A percentile compares a stretch with the other conserved stretches of the same genome.
These are phyloP conservation scores for Mortierella sp. DNA, from an alignment of 371 early-diverging fungal species.

Conservation along the genomic window DNA sequence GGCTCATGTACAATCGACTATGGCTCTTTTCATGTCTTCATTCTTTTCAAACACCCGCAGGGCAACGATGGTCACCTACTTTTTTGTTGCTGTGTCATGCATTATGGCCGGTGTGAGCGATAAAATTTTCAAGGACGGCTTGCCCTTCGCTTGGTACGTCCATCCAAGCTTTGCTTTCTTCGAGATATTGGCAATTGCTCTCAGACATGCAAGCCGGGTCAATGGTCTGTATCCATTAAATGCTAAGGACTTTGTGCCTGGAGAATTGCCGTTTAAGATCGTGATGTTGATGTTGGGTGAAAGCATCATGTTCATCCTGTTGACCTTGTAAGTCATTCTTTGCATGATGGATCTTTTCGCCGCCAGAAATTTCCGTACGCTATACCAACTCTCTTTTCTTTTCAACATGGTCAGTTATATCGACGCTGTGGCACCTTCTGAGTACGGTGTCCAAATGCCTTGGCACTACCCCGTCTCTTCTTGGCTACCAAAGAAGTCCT, in stretches of 20 bases:
- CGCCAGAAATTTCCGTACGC: no score
- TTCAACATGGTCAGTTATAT: constrained; percentile 15
- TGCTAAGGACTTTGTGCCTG: constrained; percentile 29
- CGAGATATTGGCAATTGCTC: constrained; percentile 15
- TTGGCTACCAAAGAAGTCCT: constrained; percentile 35
- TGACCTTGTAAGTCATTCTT: constrained; percentile 45
- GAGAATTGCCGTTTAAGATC: constrained; percentile 19
- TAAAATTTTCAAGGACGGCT: constrained; percentile 34
- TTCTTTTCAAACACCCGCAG: constrained; percentile 65
- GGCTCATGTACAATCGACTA: constrained; percentile 67
- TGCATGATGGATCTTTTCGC: no score
- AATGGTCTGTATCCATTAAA: constrained; percentile 36
- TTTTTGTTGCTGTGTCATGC: constrained; percentile 66
- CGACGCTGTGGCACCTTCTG: constrained; percentile 60
- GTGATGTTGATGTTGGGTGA: constrained; percentile 34
- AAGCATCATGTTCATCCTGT: constrained; percentile 29
- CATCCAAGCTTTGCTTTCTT: constrained; percentile 47
- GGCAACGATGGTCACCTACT: constrained; percentile 63
- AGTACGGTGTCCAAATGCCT: constrained; percentile 70
- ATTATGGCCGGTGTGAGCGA: constrained; percentile 33
- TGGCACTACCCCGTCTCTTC: constrained; percentile 75
- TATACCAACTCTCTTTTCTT: no score
- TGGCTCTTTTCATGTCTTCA: constrained; percentile 68
- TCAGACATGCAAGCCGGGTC: constrained; percentile 46
- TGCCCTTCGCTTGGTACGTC: constrained; percentile 40